Conservation (phyloP, 805 yeast genomes). For the Wickerhamiella slavikovae region DNA sequence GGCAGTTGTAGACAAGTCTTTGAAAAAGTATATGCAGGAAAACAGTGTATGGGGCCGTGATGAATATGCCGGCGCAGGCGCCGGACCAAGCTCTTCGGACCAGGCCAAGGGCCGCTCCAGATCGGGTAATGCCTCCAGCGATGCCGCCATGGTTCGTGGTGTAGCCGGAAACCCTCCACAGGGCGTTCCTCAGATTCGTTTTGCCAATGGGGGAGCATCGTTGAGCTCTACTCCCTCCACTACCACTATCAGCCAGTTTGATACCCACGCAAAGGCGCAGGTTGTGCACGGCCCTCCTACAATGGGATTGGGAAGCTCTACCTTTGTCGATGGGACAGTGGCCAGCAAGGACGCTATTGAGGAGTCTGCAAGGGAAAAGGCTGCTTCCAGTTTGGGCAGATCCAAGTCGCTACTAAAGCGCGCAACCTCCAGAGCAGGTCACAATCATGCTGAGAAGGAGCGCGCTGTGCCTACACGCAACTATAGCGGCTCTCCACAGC, state of each 20-base stretch:
- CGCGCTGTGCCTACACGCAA: not conserved
- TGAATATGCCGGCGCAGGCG: no score
- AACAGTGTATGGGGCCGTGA: conserved; percentile 60
- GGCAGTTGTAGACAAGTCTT: conserved; percentile 37
- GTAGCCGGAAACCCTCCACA: not conserved
- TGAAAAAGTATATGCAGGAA: conserved; percentile 23
- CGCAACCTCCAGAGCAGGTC: not conserved
- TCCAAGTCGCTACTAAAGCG: not conserved
- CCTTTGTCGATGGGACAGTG: conserved; percentile 92
- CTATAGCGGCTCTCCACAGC: not conserved
- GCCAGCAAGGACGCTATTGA: conserved; percentile 35
- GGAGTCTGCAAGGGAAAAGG: conserved; percentile 14
- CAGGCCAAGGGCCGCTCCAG: conserved; percentile 2
- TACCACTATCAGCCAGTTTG: conserved; percentile 25
- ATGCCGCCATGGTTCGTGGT: no score
- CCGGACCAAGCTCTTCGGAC: conserved; percentile 5
- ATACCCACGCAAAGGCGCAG: conserved; percentile 42
- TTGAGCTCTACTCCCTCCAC: conserved; percentile 1
- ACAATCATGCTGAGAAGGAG: not conserved
- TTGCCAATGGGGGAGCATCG: not conserved
- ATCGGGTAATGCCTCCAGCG: no score
- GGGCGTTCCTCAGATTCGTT: no score
- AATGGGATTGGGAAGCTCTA: conserved; percentile 75
- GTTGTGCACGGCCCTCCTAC: conserved; percentile 77
- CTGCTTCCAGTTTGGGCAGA: not conserved